phyloP scores from a whole-genome alignment of 2,329 filamentous ascomycete species.

The Colletotrichum kahawae region DNA sequence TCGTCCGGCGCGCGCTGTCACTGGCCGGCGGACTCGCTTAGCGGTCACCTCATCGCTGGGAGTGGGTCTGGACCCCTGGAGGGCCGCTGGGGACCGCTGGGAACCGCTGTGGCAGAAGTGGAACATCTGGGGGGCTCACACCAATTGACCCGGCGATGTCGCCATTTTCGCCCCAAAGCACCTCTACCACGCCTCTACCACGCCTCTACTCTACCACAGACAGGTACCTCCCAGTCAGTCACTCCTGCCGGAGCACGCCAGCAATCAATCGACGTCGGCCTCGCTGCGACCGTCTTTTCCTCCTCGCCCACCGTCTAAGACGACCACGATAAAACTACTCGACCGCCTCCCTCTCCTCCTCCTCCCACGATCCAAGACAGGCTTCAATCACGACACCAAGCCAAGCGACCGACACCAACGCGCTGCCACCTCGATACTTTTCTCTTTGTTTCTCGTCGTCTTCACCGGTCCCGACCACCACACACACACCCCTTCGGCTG shows the following conservation, averaged over 20 bases:
- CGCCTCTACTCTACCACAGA: neutral
- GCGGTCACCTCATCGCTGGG: neutral
- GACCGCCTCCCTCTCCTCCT: neutral
- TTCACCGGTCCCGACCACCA: neutral
- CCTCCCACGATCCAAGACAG: neutral
- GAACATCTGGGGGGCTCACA: slow-evolving; percentile 9
- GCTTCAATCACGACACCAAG: neutral
- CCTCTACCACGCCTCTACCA: slow-evolving; percentile 22
- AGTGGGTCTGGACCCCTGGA: slow-evolving; percentile 10
- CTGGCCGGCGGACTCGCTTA: neutral
- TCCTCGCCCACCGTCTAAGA: neutral
- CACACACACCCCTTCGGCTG: neutral
- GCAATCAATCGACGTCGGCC: neutral
- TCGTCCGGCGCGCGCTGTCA: neutral
- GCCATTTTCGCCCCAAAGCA: slow-evolving; percentile 44
- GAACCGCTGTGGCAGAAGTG: neutral
- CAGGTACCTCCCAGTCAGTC: neutral
- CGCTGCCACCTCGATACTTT: neutral
- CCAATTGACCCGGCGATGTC: slow-evolving; percentile 33
- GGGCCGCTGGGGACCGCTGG: slow-evolving; percentile 12
- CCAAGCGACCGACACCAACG: neutral
- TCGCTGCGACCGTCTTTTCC: neutral
- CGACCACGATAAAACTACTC: neutral
- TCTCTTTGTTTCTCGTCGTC: neutral
- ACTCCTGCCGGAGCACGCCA: neutral